Evolutionary conservation across 768 basidiomycete genomes (phyloP), one percentile per base, ranked within the genome.

Genomic region (Tulasnella calospora): DNA sequence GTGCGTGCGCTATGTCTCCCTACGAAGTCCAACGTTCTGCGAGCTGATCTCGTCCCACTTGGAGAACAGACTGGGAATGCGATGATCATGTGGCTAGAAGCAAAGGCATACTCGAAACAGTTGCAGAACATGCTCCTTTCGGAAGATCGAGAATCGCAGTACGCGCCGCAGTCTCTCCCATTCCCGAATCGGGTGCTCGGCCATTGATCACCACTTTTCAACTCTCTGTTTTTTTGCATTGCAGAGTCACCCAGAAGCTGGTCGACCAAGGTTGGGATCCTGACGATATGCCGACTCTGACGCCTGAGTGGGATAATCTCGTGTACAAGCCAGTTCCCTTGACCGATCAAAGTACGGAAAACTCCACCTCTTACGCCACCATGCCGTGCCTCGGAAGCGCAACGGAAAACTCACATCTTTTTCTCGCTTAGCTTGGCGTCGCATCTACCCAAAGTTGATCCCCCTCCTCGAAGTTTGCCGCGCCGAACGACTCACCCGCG

Each of bases 221-320:
- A 47, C 74, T 57, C 17, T 19, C 9, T 41, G 4, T n/a, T n/a
- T 8, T 44, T n/a, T 72, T 38, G 35, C 23, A 3, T 7, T 33
- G 38, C 75, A 78, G 78, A n/a, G 75, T 77, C n/a, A n/a, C 19
- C 13, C 13, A 78, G 33, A 79, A 79, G 41, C 78, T 79, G 6
- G 13, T 69, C 5, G 78, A 79, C 55, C 55, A 79, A 27, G 78
- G 78, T 27, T 79, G 76, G 74, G 77, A 67, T 10, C 30, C 38
- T 8, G 38, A 47, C 8, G 78, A 79, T 27, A 19, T 79, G 9
- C 74, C 75, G 21, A 67, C 30, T 12, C 17, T 40, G 38, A 12
- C 21, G 40, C 21, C 21, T 23, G 55, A 79, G 33, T 79, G 67
- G 47, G 61, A 77, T 17, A 51, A 21, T 19, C 33, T 79, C 6